Conservation (phyloP, 805 yeast species). For the Millerago galiae region DNA sequence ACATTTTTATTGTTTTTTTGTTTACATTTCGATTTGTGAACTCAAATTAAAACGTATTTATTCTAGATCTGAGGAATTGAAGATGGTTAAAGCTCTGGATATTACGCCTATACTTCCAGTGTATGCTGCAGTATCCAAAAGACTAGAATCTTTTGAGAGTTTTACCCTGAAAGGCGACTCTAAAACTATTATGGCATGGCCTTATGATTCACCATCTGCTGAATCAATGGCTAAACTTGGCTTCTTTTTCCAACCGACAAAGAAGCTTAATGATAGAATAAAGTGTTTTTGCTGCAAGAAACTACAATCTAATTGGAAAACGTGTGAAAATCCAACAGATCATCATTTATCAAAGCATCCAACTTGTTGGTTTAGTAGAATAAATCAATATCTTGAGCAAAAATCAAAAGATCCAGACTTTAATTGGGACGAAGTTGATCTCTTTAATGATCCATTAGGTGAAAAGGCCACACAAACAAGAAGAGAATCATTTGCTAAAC, state of each 20-base stretch:
- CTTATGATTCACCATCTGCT: constrained; percentile 22
- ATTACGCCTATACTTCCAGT: too few species aligned
- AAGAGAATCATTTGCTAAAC: constrained; percentile 32
- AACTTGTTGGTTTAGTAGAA: constrained; percentile 27
- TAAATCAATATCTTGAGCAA: constrained; percentile 20
- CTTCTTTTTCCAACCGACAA: constrained; percentile 54
- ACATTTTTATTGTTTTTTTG: neutral
- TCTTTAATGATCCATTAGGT: constrained; percentile 31
- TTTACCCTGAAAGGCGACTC: constrained; percentile 8
- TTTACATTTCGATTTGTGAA: constrained; percentile 3
- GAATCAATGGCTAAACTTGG: constrained; percentile 51
- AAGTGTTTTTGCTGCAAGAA: constrained; percentile 52
- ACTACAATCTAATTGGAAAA: constrained; percentile 55
- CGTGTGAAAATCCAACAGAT: constrained; percentile 38
- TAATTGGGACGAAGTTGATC: constrained; percentile 13
- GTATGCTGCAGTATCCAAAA: neutral
- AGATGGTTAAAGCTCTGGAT: too few species aligned
- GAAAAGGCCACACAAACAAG: constrained; percentile 29
- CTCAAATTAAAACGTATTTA: too few species aligned
- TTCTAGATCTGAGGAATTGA: too few species aligned
- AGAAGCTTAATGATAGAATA: constrained; percentile 42
- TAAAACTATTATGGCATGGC: constrained; percentile 18
- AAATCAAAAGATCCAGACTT: constrained; percentile 14
- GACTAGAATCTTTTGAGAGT: constrained; percentile 13
- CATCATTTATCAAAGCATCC: constrained; percentile 37